Conservation (phyloP, 1,139 yeast genomes). For the Blastobotrys ciferrii region DNA sequence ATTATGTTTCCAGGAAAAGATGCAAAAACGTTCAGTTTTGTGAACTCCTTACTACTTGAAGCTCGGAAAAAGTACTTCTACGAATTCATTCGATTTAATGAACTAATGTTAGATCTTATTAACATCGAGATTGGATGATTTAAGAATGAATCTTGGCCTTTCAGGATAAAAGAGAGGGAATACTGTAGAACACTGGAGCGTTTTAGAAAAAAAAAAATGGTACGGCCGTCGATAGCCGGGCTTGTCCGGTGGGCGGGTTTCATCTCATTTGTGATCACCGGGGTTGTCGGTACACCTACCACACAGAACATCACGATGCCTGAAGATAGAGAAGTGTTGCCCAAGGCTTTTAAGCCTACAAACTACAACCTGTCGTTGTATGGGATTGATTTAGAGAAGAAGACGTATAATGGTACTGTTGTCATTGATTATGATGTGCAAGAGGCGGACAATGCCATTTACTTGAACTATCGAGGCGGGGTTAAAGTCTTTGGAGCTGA, state of each 20-base stretch:
- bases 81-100: no score
- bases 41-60: no score
- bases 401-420: conserved; percentile 52
- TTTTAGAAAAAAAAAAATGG: background rate
- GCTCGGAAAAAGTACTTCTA: no score
- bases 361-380: conserved; percentile 43
- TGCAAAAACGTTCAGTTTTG: no score
- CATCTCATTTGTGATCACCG: background rate
- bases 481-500: conserved; percentile 22
- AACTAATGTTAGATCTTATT: no score
- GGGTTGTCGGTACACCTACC: conserved; percentile 6
- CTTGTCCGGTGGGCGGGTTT: background rate
- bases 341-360: conserved; percentile 52
- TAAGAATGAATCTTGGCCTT: background rate
- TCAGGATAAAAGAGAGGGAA: no score
- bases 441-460: conserved; percentile 38
- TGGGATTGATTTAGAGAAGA: conserved; percentile 47
- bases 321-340: conserved; percentile 52
- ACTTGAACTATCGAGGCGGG: conserved; percentile 33
- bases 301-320: conserved; percentile 14
- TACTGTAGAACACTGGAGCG: no score
- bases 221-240: conserved; percentile 1
- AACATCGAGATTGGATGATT: no score
- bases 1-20: no score
- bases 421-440: conserved; percentile 48